Conservation (phyloP, 495 filamentous ascomycete genomes). For the Neurospora tetrasperma region DNA sequence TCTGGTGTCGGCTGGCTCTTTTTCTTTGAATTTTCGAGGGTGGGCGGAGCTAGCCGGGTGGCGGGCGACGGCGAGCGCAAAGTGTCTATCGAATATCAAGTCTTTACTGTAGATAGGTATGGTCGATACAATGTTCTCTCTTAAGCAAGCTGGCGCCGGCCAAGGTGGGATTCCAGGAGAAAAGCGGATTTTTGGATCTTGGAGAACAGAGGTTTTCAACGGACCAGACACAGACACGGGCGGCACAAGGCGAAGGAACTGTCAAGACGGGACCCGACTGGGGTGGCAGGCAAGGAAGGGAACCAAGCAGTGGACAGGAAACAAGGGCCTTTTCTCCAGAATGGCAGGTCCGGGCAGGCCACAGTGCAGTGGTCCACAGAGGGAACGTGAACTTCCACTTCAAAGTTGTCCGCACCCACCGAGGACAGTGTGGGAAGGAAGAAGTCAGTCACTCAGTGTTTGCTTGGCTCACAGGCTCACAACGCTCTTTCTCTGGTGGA, state of each 20-base stretch:
- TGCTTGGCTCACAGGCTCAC: not conserved
- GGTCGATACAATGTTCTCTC: not conserved
- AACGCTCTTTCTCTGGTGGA: not conserved
- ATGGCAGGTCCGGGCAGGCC: no score
- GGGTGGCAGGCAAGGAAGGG: not conserved
- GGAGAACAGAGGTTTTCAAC: slow-evolving; percentile 17
- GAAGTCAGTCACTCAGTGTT: no score
- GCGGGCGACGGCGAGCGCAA: not conserved
- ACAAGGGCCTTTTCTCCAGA: not conserved
- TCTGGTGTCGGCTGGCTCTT: not conserved
- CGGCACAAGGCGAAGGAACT: not conserved
- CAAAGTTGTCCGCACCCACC: not conserved
- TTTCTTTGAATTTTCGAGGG: not conserved
- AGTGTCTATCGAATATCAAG: not conserved
- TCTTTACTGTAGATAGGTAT: not conserved
- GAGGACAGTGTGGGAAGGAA: not conserved
- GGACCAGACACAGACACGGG: not conserved
- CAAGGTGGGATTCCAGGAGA: slow-evolving; percentile 10
- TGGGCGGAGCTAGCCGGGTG: not conserved
- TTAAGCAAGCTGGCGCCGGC: not conserved
- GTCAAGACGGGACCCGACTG: not conserved
- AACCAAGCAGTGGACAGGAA: not conserved
- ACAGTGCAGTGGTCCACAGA: no score
- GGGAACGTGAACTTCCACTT: no score
- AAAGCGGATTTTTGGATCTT: slow-evolving; percentile 26